A percentile compares a stretch with the other conserved stretches of the same genome.
Evolutionary conservation across 2,329 filamentous ascomycete genomes (phyloP).

Genomic region (Hymenoscyphus linearis): DNA sequence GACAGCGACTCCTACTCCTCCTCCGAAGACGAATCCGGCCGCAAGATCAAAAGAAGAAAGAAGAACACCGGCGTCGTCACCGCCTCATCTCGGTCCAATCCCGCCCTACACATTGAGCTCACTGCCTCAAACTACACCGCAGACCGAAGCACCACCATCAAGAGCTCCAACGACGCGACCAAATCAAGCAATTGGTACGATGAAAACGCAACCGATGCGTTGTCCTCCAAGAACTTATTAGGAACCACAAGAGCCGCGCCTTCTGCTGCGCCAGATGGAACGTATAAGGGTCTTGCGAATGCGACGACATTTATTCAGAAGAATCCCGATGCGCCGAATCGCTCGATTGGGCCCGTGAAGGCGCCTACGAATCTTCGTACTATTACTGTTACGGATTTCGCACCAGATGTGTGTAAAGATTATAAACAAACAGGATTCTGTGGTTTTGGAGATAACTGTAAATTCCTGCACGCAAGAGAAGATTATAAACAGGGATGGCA

Average conservation of each 20-base stretch:
- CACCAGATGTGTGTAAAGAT: slow-evolving; percentile 92
- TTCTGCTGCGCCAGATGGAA: slow-evolving; percentile 50
- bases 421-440: slow-evolving; percentile 70
- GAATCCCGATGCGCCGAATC: slow-evolving; percentile 67
- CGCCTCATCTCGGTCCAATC: slow-evolving; percentile 50
- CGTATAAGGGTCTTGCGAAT: slow-evolving; percentile 71
- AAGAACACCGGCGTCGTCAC: slow-evolving; percentile 62
- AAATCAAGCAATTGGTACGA: slow-evolving; percentile 89
- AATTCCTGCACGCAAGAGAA: slow-evolving; percentile 70
- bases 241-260: slow-evolving; percentile 46
- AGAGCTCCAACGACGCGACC: slow-evolving; percentile 77
- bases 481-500: slow-evolving; percentile 93
- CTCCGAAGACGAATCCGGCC: slow-evolving; percentile 72
- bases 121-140: slow-evolving; percentile 52
- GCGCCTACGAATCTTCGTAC: slow-evolving; percentile 85
- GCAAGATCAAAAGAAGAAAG: slow-evolving; percentile 71
- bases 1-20: slow-evolving; percentile 62
- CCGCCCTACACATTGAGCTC: slow-evolving; percentile 39
- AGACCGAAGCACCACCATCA: slow-evolving; percentile 57
- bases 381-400: slow-evolving; percentile 84
- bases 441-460: slow-evolving; percentile 54
- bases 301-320: slow-evolving; percentile 70
- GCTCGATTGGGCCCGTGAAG: slow-evolving; percentile 79
- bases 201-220: slow-evolving; percentile 46
- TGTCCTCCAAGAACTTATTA: slow-evolving; percentile 48